These are phyloP conservation scores for Pseudomassariella vexata DNA, from an alignment of 2,329 filamentous ascomycete genomes.

Conservation along the genomic window DNA sequence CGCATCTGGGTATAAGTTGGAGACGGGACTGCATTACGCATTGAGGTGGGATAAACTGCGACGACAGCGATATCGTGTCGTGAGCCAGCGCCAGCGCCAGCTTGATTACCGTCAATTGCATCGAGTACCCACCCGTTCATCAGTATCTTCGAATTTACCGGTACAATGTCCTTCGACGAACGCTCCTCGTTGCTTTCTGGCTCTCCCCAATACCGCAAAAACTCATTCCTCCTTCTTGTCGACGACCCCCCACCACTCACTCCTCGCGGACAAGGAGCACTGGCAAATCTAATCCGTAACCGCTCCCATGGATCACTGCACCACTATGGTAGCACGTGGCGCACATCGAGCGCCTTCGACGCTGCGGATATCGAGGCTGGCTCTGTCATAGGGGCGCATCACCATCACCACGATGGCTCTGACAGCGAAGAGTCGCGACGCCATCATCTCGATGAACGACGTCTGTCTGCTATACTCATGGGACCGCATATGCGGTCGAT, in stretches of 20 bases:
- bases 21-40: too few relatives aligned
- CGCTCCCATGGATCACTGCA: slow-evolving; percentile 21
- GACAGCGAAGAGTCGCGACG: slow-evolving; percentile 38
- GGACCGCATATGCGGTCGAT: slow-evolving; percentile 75
- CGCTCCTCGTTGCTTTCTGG: slow-evolving; percentile 7
- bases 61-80: too few relatives aligned
- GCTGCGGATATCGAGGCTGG: slow-evolving; percentile 17
- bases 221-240: slow-evolving; percentile 13
- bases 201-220: slow-evolving; percentile 15
- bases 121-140: background rate
- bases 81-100: too few relatives aligned
- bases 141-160: background rate
- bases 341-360: slow-evolving; percentile 10
- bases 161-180: slow-evolving; percentile 7
- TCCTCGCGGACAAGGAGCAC: slow-evolving; percentile 18
- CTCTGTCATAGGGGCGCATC: slow-evolving; percentile 4
- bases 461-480: slow-evolving; percentile 52
- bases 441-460: slow-evolving; percentile 48
- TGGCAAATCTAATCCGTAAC: slow-evolving; percentile 21
- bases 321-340: slow-evolving; percentile 22
- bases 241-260: slow-evolving; percentile 18
- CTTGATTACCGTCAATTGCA: too few relatives aligned
- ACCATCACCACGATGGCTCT: slow-evolving; percentile 7
- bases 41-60: too few relatives aligned
- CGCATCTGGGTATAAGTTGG: too few relatives aligned